Percentiles rank a stretch among this genome's conserved stretches.
These are phyloP conservation scores for Citrullus amarus DNA, from an alignment of 306 rosid genomes.

Conservation along the genomic window DNA sequence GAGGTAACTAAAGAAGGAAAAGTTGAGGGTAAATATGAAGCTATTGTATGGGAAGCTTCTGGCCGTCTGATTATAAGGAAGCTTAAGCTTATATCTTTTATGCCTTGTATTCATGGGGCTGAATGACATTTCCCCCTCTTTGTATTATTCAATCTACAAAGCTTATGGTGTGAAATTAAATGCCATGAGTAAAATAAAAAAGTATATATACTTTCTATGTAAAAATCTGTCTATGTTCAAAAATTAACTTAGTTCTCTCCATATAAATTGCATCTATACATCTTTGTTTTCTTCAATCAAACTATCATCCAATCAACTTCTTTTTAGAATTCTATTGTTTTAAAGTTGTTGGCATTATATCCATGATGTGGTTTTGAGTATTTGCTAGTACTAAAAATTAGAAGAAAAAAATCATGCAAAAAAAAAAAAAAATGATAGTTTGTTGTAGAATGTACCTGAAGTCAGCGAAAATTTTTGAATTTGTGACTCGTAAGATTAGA, in stretches of 20 bases:
- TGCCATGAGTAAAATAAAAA: not conserved
- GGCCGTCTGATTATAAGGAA: not conserved
- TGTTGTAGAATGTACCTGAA: no score
- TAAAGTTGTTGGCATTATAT: not conserved
- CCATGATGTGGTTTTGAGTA: not conserved
- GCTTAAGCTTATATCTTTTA: not conserved
- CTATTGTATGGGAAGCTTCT: conserved; percentile 4
- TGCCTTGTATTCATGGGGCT: not conserved
- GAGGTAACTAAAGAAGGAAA: not conserved
- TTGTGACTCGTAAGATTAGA: not conserved
- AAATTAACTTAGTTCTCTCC: not conserved
- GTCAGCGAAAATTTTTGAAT: no score
- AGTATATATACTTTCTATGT: not conserved
- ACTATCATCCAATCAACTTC: not conserved
- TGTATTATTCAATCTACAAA: not conserved
- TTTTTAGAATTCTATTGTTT: not conserved
- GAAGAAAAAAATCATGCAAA: not conserved
- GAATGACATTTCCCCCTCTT: not conserved
- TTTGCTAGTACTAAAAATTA: not conserved
- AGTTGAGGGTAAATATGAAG: not conserved
- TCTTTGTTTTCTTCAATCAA: not conserved
- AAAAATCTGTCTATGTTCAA: not conserved
- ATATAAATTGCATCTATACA: not conserved
- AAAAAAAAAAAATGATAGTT: not conserved
- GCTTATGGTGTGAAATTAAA: not conserved